Evolutionary conservation across 208 protist species (phyloP), one percentile per base, ranked within the genome.

Genomic region (Trypanosoma theileri): DNA sequence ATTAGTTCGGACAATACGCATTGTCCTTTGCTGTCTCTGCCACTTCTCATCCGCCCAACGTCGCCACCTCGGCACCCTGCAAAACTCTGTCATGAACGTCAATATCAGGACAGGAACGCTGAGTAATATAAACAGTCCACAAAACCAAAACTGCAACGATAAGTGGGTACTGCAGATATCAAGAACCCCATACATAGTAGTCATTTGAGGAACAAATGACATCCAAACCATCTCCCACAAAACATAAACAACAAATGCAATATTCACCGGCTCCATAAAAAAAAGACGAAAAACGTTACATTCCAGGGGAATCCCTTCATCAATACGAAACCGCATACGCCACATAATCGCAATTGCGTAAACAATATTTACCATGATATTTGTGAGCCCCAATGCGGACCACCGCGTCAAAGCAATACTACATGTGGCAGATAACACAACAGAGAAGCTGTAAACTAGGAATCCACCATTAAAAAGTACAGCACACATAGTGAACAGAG

Each of bases 221-320:
- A 88, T 86, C 82, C 85, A 94, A 10, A 79, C 54, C 10, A 92
- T 51, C 71, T 89, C 82, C 76, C 81, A 91, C 1, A 89, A 13
- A 7, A 88, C 3, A 61, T 82, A 94, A 0, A 77, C 42, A 1
- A 58, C 11, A 71, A 86, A 94, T 4, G 72, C 1, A 10, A 82
- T 19, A 24, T 84, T 68, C 8, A 86, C 26, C 3, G 79, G 79
- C 22, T 79, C 66, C 44, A 51, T 58, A 22, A 80, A 56, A 61
- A 86, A 89, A 16, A 94, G 54, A 44, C 61, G 71, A 56, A 61
- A 66, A 52, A 68, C 79, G 46, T 67, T 80, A 9, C 17, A 59
- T 0, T 75, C 52, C 0, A 58, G 31, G 0, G 56, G 70, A 63
- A 94, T 94, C 35, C 88, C 88, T 9, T 69, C 62, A 2, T 75